Base-by-base conservation (phyloP, 208 protist genomes). In the Phytomonas francai region DNA sequence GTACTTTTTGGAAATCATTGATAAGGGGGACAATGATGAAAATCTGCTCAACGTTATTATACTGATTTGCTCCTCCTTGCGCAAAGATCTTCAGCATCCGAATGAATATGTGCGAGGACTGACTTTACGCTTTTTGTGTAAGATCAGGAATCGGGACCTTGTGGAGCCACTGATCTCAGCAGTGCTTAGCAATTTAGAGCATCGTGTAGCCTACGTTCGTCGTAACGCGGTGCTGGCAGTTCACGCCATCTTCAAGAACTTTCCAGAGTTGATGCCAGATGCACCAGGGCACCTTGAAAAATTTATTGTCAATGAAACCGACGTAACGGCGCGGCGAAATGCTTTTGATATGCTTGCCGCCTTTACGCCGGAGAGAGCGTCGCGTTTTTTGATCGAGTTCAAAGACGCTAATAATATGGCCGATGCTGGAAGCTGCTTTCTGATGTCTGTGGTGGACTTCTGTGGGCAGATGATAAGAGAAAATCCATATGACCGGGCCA, bases 91-190 rank as follows among this genome's bases (percentile, higher is more conserved):
- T 28, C 87, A 94, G 59, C 97, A 99, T 78, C 97, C 97, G 8
- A 99, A 99, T 79, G 98, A 99, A 88, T 99, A 98, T 77, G 84
- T 99, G 42, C 87, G 98, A 0, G 98, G 97, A 36, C 87, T 92
- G 33, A 99, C 98, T 31, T 85, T 99, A 56, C 92, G 98, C 67
- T 99, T 99, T 76, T 73, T 99, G 16, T 99, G 95, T 87, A 98
- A 98, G 76, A 74, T 99, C 30, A 95, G 95, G 63, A 96, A 99
- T 73, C 67, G 86, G 51, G 97, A 99, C 51, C 73, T 99, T 11
- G 81, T 99, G 27, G 98, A 99, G 79, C 96, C 97, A n/a, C 93
- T 99, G 25, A 87, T 99, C 56, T 92, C 94, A 2, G 79, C 91
- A 22, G 85, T 99, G 22, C 81, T 91, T 51, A 72, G 85, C 66